Evolutionary conservation across 768 basidiomycete species (phyloP), one percentile per base, ranked within the genome.

Genomic region (Hericium erinaceus): DNA sequence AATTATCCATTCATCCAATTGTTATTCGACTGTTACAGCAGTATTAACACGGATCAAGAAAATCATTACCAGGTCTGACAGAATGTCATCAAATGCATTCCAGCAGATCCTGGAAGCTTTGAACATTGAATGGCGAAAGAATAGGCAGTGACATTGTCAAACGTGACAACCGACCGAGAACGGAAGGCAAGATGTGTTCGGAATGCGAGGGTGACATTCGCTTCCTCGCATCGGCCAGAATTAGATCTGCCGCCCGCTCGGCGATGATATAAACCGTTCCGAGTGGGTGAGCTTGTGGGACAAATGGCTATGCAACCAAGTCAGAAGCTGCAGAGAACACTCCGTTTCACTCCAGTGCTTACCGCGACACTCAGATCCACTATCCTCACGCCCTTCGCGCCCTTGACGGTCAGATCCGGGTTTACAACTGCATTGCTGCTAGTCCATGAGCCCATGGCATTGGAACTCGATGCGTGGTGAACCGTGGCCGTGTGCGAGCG

Each of bases 381-480:
- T 16, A 60, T 24, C 13, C 59, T 48, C 52, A 57, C 46, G 8
- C 56, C 59, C 12, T 40, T 37, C 7, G 58, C 56, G 16, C 41
- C 55, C 58, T 56, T 59, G 8, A 59, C 40, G 18, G 58, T 59
- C 55, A 56, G 28, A 28, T 56, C 48, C 28, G 70, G 67, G 61
- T 77, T 74, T 50, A 80, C 75, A 7, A 79, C 78, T 40, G 77
- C 79, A 33, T 54, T 26, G 38, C 39, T 44, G n/a, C 60, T 58
- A 8, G 60, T 64, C 18, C 64, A 61, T 6, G 74, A 70, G 10
- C 52, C 24, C 76, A 81, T 78, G 2, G 74, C 64, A 52, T 72
- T 73, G 4, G 77, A 75, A 12, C 76, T 67, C 22, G 63, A 54
- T n/a, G 66, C 65, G 54, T 71, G 69, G 57, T 53, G 63, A 41